Conservation (phyloP, 352 stramenopile species). For the Aphanomyces euteiches region DNA sequence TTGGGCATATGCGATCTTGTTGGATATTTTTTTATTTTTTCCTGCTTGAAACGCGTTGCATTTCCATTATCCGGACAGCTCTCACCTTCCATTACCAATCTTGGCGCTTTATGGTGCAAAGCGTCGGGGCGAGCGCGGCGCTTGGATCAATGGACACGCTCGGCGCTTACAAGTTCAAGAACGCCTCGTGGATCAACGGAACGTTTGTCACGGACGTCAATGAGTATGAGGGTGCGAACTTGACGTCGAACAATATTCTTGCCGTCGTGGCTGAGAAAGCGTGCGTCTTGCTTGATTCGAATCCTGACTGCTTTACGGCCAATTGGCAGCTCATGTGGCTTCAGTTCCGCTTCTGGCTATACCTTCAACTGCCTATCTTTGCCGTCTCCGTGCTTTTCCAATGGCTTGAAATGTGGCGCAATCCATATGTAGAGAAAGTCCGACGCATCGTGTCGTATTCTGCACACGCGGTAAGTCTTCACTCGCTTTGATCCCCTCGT, state of each 20-base stretch:
- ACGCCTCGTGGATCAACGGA: slow-evolving; percentile 27
- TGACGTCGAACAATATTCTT: neutral
- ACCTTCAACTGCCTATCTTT: slow-evolving; percentile 67
- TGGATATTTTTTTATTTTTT: too few species aligned
- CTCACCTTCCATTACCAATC: neutral
- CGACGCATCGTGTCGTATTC: slow-evolving; percentile 61
- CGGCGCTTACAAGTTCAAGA: slow-evolving; percentile 7
- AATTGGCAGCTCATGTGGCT: slow-evolving; percentile 80
- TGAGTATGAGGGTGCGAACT: slow-evolving; percentile 7
- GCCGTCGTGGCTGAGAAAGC: slow-evolving; percentile 29
- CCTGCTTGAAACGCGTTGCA: too few species aligned
- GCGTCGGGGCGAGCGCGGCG: neutral
- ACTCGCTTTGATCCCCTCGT: neutral
- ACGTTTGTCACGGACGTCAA: slow-evolving; percentile 19
- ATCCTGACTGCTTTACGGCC: slow-evolving; percentile 63
- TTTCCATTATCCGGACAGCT: too few species aligned
- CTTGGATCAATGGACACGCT: neutral
- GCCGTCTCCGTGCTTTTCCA: slow-evolving; percentile 70
- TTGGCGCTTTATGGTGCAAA: neutral
- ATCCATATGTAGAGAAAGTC: slow-evolving; percentile 60
- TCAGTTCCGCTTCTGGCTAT: slow-evolving; percentile 74
- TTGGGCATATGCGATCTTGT: too few species aligned
- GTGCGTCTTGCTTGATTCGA: slow-evolving; percentile 58
- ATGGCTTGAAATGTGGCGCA: slow-evolving; percentile 70
- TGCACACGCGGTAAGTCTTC: slow-evolving; percentile 3